These are phyloP conservation scores for Penicillium coprophilum DNA, from an alignment of 495 filamentous ascomycete genomes.

Conservation along the genomic window DNA sequence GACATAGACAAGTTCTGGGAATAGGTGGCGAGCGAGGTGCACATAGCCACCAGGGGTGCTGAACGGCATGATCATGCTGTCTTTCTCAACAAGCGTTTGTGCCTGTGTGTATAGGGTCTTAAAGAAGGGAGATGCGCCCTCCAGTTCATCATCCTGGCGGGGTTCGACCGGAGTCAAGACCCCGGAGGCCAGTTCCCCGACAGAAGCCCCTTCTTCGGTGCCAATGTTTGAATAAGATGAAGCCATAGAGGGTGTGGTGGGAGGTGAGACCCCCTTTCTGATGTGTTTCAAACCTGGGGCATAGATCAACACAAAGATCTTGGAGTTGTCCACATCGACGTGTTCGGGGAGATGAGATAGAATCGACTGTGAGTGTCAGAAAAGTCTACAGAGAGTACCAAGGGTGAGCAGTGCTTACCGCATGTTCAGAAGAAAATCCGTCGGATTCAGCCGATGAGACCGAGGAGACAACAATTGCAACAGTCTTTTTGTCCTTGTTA, in stretches of 20 bases:
- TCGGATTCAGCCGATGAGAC: constrained; percentile 56
- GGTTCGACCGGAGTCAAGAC: constrained; percentile 51
- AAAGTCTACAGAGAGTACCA: constrained; percentile 8
- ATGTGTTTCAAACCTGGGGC: constrained; percentile 72
- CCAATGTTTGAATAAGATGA: constrained; percentile 89
- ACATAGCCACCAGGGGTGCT: constrained; percentile 73
- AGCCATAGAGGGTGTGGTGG: constrained; percentile 62
- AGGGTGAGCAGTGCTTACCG: constrained; percentile 55
- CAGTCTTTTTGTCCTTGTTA: constrained; percentile 67
- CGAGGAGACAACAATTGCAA: constrained; percentile 82
- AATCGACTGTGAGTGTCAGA: constrained; percentile 63
- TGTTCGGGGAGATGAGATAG: constrained; percentile 81
- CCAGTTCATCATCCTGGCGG: constrained; percentile 35
- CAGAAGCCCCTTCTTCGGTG: constrained; percentile 68
- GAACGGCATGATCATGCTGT: constrained; percentile 84
- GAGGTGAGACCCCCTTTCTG: constrained; percentile 37
- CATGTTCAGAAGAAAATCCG: constrained; percentile 69
- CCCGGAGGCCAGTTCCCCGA: constrained; percentile 61
- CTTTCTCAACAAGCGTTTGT: constrained; percentile 71
- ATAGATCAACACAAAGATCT: constrained; percentile 86
- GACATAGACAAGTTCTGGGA: constrained; percentile 79
- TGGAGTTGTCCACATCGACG: constrained; percentile 62
- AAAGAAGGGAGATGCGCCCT: constrained; percentile 56
- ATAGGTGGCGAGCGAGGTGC: constrained; percentile 79
- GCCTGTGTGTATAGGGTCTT: constrained; percentile 76